Conservation (phyloP, 31 red algal species). For the Endocladia muricata region DNA sequence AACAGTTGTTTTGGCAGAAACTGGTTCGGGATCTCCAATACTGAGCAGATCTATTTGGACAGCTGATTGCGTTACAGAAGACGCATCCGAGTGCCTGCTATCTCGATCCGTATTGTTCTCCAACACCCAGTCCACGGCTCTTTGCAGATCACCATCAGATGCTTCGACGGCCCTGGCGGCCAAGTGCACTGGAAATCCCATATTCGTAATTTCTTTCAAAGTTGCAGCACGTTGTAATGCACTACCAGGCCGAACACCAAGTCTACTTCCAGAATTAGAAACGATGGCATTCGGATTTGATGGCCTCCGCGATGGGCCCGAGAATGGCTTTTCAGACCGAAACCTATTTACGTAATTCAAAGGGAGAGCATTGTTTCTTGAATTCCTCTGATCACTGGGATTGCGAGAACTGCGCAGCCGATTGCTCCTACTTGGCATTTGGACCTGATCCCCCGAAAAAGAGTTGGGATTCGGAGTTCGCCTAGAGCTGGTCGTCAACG, state of each 20-base stretch:
- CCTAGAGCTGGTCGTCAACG: neutral
- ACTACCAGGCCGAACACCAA: neutral
- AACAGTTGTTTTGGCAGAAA: too few species aligned
- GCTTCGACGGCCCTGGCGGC: slow-evolving; percentile 52
- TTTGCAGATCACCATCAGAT: slow-evolving; percentile 56
- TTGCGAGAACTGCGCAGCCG: neutral
- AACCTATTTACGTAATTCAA: slow-evolving; percentile 47
- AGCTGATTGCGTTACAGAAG: neutral
- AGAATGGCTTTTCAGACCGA: neutral
- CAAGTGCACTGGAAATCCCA: slow-evolving; percentile 62
- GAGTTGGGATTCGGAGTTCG: neutral
- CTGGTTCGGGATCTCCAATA: slow-evolving; percentile 30
- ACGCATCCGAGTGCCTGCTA: neutral
- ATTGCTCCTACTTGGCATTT: neutral
- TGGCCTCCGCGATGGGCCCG: neutral
- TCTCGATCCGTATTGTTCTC: slow-evolving; percentile 8
- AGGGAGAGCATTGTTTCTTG: neutral
- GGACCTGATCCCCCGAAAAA: too few species aligned
- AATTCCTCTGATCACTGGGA: slow-evolving; percentile 28
- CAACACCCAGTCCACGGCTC: slow-evolving; percentile 65
- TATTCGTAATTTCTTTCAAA: slow-evolving; percentile 59
- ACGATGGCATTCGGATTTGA: neutral
- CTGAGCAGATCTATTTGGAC: slow-evolving; percentile 42
- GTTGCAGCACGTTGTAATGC: slow-evolving; percentile 41
- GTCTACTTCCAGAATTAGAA: neutral